Base-by-base conservation (phyloP, 2,329 filamentous ascomycete genomes). In the Neofusicoccum kwambonambiense region DNA sequence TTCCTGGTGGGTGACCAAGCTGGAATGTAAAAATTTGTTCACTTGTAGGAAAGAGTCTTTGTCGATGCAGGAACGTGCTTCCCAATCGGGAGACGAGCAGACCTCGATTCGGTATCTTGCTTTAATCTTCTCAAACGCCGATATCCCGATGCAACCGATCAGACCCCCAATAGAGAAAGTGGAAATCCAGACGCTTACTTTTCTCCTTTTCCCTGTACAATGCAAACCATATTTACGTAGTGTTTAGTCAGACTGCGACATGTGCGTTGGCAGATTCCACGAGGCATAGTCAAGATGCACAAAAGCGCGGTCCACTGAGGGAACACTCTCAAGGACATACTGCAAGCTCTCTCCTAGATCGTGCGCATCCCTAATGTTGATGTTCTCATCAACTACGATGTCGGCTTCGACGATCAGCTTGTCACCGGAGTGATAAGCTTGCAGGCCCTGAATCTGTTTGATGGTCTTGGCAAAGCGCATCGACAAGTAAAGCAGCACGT, bases 391-490 rank as follows among this genome's bases (percentile, higher is more conserved):
- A 47, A 96, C 84, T 39, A 96, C 90, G 68, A 95, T 90, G 75
- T 96, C 92, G 11, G 94, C 91, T 71, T 90, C 87, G 31, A 94
- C 90, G 68, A 92, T 93, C 65, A 95, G 83, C 80, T 93, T 93
- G 75, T 95, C 92, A 31, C 92, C 92, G 0, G 89, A 88, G 72
- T 96, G 92, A 74, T 95, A 96, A 1, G 92, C 92, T 69, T 93
- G 89, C 64, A 95, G 80, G 37, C 92, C 92, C 74, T 95, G 92
- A 67, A 96, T 95, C 74, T 92, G 89, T 72, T 87, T 88, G 73
- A 97, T 96, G 12, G 90, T 90, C 69, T 90, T 92, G 51, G 93
- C 93, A 74, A 97, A 97, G 19, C 93, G 90, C 90, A 97, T 96
- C 1, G 93, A 95, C 70, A 96, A 85, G 78, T 97, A 97, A 0